Conservation (phyloP, 805 yeast genomes). For the Saturnispora mendoncae region DNA sequence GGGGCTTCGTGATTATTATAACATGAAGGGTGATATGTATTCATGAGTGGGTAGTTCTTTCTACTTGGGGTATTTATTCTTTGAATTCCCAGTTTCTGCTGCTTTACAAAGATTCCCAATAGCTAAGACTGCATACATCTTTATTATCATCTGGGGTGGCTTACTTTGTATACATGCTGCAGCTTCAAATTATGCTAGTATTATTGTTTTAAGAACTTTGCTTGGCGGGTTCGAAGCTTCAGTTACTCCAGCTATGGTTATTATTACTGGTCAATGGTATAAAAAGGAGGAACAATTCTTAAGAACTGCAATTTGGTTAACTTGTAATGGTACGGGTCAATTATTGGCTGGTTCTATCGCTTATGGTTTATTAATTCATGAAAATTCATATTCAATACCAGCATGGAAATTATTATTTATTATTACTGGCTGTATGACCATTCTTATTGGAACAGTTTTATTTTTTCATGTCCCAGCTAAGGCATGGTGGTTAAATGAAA, state of each 20-base stretch:
- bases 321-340: conserved; percentile 14
- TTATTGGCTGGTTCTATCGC: conserved; percentile 11
- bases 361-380: conserved; percentile 28
- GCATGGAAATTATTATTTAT: conserved; percentile 40
- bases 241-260: conserved; percentile 17
- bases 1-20: conserved; percentile 14
- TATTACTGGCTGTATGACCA: conserved; percentile 47
- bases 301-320: conserved; percentile 31
- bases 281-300: conserved; percentile 38
- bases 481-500: conserved; percentile 34
- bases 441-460: conserved; percentile 28
- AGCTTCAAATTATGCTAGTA: conserved; percentile 27
- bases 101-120: conserved; percentile 32
- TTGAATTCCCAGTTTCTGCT: conserved; percentile 25
- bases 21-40: conserved; percentile 26
- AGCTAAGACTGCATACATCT: conserved; percentile 24
- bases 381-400: conserved; percentile 12
- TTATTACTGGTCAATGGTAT: conserved; percentile 34
- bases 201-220: conserved; percentile 28
- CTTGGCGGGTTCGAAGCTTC: conserved; percentile 29
- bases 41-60: conserved; percentile 21
- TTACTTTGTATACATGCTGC: conserved; percentile 25
- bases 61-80: conserved; percentile 31
- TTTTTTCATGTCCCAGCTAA: conserved; percentile 38
- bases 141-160: conserved; percentile 28